Conservation (phyloP, 1,139 yeast genomes). For the Taphrina wiesneri region DNA sequence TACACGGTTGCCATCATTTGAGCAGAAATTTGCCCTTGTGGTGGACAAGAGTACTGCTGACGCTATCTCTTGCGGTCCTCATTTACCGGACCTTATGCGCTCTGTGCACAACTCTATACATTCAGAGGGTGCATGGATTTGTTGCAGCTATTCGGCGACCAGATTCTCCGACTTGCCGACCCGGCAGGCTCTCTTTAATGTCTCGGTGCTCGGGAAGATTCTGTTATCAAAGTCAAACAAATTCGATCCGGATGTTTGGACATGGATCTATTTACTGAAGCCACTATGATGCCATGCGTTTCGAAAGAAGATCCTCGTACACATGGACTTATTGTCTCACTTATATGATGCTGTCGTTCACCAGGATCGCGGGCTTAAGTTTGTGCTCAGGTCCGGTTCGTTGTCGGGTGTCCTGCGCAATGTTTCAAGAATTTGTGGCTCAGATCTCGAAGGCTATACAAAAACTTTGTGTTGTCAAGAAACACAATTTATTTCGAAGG, state of each 20-base stretch:
- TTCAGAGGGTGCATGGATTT: background rate
- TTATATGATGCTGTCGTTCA: background rate
- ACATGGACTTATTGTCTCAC: background rate
- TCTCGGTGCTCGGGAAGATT: background rate
- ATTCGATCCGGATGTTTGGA: background rate
- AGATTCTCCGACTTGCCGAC: background rate
- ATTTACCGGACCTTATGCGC: background rate
- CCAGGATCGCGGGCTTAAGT: too few species aligned
- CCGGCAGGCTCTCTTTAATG: background rate
- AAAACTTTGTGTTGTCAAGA: too few species aligned
- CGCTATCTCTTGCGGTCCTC: background rate
- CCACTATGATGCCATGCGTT: background rate
- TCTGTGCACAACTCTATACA: background rate
- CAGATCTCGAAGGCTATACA: too few species aligned
- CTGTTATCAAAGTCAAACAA: background rate
- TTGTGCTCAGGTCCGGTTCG: too few species aligned
- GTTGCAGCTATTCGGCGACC: constrained; percentile 3
- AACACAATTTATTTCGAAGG: too few species aligned
- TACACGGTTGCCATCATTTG: background rate
- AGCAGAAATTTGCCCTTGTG: background rate
- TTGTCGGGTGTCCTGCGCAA: too few species aligned
- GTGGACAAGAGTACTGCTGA: constrained; percentile 14
- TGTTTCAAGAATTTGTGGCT: too few species aligned
- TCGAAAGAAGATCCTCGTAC: background rate
- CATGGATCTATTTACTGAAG: constrained; percentile 5